Conservation (phyloP, 208 protist genomes). For the Trypanosoma avium region DNA sequence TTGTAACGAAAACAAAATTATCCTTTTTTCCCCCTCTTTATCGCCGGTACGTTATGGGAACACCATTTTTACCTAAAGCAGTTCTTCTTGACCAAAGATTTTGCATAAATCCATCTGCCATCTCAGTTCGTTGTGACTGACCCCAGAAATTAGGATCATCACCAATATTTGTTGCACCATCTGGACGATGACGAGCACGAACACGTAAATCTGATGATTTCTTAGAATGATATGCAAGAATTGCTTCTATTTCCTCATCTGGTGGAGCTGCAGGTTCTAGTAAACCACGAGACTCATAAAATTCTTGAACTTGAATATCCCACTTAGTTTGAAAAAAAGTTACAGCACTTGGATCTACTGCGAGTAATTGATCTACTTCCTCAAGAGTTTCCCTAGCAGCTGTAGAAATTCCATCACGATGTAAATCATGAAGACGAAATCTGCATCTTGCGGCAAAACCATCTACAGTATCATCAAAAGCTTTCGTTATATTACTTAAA, state of each 20-base stretch:
- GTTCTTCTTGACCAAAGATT: constrained; percentile 78
- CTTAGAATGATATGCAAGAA: constrained; percentile 81
- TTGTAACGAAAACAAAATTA: neutral
- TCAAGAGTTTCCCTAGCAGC: constrained; percentile 41
- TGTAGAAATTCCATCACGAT: constrained; percentile 9
- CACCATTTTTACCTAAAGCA: constrained; percentile 62
- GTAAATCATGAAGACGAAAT: constrained; percentile 65
- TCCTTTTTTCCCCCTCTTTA: constrained; percentile 20
- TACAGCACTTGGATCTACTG: constrained; percentile 53
- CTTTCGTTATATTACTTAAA: constrained; percentile 30
- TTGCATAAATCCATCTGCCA: constrained; percentile 75
- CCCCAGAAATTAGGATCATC: constrained; percentile 80
- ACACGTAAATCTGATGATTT: constrained; percentile 64
- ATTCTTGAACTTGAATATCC: constrained; percentile 94
- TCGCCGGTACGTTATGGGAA: constrained; percentile 56
- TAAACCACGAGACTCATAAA: constrained; percentile 70
- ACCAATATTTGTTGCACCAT: constrained; percentile 85
- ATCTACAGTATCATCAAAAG: constrained; percentile 34
- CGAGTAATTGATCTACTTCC: constrained; percentile 52
- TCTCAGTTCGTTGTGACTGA: constrained; percentile 49
- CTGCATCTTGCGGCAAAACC: constrained; percentile 53
- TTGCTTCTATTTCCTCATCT: constrained; percentile 72
- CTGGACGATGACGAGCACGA: constrained; percentile 77
- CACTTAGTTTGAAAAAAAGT: constrained; percentile 91
- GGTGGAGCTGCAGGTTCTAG: constrained; percentile 75